Evolutionary conservation across 352 stramenopile genomes (phyloP), one percentile per base, ranked within the genome.

Genomic region (Phytophthora macrochlamydospora): DNA sequence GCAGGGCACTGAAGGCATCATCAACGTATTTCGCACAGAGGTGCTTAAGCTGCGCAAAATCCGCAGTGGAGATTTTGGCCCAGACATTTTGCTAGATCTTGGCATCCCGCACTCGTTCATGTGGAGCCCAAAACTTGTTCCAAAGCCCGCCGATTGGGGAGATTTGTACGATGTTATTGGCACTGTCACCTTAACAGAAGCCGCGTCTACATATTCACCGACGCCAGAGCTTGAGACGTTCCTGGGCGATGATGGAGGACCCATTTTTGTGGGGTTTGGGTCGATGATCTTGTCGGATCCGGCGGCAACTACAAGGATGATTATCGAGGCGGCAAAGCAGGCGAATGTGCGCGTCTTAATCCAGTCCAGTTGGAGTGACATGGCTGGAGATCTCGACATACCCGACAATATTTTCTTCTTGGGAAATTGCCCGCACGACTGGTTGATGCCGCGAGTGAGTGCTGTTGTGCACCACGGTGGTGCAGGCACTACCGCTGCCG

Each of bases 191-290:
- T 62, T 83, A 1, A 71, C 83, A 5, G 72, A n/a, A 7, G 18
- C 61, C 7, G 48, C 42, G 1, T 63, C 74, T 2, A 53, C 65
- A 28, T 77, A 76, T 51, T 70, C 51, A 14, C 75, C 62, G 37
- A 67, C 32, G 33, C 60, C 7, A 51, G 53, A 67, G 52, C 70
- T 61, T 5, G 61, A 53, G 33, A 48, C 59, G 4, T 89, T 89
- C 42, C 56, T 85, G 2, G 58, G 72, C 0, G 54, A 44, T 13
- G 76, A 89, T 4, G 63, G 62, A 13, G 81, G 82, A 4, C 91
- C 94, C 0, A 91, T 98, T 51, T 98, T 97, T 59, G 85, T 98
- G 9, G 94, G 94, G 0, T 98, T 98, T 71, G 94, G 94, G 4
- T 93, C 75, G 18, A 98, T 98, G 92, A 80, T 98, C 0, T 80